Evolutionary conservation across 352 stramenopile genomes (phyloP).

Genomic region (Phytophthora ramorum): DNA sequence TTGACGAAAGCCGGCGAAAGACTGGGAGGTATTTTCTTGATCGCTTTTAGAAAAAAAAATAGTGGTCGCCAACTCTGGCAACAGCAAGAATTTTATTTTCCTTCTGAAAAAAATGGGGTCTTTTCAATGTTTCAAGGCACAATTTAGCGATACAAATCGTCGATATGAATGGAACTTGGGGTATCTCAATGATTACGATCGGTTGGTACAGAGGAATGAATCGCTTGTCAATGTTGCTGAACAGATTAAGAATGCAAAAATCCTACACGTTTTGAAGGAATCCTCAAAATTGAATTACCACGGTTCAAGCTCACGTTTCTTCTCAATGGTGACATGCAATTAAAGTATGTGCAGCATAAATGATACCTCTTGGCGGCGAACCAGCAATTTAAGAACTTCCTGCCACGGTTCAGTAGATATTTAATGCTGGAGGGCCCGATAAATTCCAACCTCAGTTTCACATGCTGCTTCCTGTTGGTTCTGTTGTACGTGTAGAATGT

Average conservation of each 20-base stretch:
- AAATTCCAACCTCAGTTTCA: constrained; percentile 24
- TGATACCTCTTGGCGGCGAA: constrained; percentile 46
- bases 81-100: no score
- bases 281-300: constrained; percentile 48
- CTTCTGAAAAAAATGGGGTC: no score
- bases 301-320: constrained; percentile 50
- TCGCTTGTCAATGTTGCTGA: constrained; percentile 6
- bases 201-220: constrained; percentile 26
- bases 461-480: constrained; percentile 48
- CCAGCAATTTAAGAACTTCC: constrained; percentile 50
- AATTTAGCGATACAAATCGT: constrained; percentile 28
- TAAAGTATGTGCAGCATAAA: constrained; percentile 47
- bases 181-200: constrained; percentile 25
- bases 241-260: constrained; percentile 45
- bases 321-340: constrained; percentile 23
- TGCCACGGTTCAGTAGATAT: constrained; percentile 49
- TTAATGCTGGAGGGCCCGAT: constrained; percentile 35
- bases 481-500: constrained; percentile 22
- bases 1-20: constrained; percentile 24
- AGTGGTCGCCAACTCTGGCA: no score
- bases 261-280: constrained; percentile 38
- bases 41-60: constrained; percentile 16
- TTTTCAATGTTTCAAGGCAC: constrained; percentile 41
- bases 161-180: constrained; percentile 21
- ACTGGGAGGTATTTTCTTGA: constrained; percentile 29